Percentiles rank a stretch among this genome's conserved stretches.
These are phyloP conservation scores for Arabidopsis thaliana DNA, from an alignment of 345 rosid species.

Conservation along the genomic window DNA sequence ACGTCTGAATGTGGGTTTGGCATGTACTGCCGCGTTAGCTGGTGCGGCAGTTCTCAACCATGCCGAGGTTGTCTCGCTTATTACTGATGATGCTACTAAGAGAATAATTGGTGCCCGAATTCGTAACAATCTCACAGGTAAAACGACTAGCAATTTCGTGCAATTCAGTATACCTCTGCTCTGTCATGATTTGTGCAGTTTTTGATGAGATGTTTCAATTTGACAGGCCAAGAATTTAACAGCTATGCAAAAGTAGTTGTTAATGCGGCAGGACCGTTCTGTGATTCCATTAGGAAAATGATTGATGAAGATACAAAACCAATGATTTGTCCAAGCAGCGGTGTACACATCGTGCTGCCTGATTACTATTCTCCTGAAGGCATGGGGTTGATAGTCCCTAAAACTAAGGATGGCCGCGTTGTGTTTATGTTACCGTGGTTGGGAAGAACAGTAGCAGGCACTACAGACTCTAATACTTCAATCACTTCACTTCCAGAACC, in stretches of 20 bases:
- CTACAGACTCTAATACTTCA: conserved; percentile 86
- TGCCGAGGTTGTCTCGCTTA: conserved; percentile 85
- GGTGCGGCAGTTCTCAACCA: conserved; percentile 97
- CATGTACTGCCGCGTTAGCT: conserved; percentile 87
- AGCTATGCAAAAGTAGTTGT: conserved; percentile 88
- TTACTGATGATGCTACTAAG: conserved; percentile 64
- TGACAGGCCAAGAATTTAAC: conserved; percentile 79
- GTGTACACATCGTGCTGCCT: conserved; percentile 91
- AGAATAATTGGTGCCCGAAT: conserved; percentile 82
- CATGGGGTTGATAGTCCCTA: conserved; percentile 99
- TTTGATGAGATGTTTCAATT: conserved; percentile 19
- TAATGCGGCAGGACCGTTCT: conserved; percentile 96
- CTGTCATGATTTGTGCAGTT: conserved; percentile 7
- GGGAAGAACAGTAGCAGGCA: conserved; percentile 97
- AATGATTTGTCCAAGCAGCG: conserved; percentile 97
- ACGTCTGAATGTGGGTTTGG: conserved; percentile 84
- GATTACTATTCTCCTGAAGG: conserved; percentile 99
- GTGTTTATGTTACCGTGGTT: conserved; percentile 98
- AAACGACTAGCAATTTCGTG: neutral
- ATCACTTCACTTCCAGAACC: conserved; percentile 94
- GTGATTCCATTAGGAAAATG: conserved; percentile 90
- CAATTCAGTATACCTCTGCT: conserved; percentile 8
- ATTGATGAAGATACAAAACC: conserved; percentile 64
- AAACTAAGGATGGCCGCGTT: conserved; percentile 99
- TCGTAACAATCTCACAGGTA: conserved; percentile 88